phyloP scores from a whole-genome alignment of 352 stramenopile genomes.

The Blastocystis sp. region DNA sequence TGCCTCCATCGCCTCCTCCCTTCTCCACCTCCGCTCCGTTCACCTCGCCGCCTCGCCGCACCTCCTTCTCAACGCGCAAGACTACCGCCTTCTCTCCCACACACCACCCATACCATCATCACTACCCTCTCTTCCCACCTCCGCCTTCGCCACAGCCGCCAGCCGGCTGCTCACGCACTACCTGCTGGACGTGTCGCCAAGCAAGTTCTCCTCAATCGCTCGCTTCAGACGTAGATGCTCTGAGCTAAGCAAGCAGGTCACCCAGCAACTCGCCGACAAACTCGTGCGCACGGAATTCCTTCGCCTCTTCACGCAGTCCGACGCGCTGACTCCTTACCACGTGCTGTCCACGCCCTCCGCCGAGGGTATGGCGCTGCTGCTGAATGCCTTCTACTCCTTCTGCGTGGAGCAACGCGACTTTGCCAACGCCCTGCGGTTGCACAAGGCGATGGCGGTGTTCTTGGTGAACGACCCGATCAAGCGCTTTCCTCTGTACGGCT shows the following conservation, averaged over 20 bases:
- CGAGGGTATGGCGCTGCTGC: not conserved
- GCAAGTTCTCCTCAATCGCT: not conserved
- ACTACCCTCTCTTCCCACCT: not conserved
- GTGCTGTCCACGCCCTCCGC: not conserved
- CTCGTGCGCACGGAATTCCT: slow-evolving; percentile 11
- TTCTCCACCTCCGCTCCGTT: not conserved
- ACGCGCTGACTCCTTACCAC: not conserved
- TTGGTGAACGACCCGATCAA: not conserved
- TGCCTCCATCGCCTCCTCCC: not conserved
- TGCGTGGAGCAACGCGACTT: slow-evolving; percentile 57
- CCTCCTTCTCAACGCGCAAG: not conserved
- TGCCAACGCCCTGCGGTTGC: slow-evolving; percentile 17
- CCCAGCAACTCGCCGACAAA: not conserved
- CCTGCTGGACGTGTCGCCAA: not conserved
- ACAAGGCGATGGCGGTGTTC: slow-evolving; percentile 4
- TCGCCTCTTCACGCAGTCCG: slow-evolving; percentile 12
- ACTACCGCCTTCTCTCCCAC: not conserved
- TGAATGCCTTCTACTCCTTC: slow-evolving; percentile 4
- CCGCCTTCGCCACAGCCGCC: slow-evolving; percentile 17
- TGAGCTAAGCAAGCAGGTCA: not conserved
- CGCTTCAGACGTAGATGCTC: not conserved
- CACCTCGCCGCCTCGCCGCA: not conserved
- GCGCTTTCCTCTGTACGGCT: slow-evolving; percentile 32
- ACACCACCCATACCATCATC: too few species aligned
- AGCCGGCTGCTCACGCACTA: slow-evolving; percentile 18